These are phyloP conservation scores for Jackrogersella minutella DNA, from an alignment of 495 filamentous ascomycete genomes.

Conservation along the genomic window DNA sequence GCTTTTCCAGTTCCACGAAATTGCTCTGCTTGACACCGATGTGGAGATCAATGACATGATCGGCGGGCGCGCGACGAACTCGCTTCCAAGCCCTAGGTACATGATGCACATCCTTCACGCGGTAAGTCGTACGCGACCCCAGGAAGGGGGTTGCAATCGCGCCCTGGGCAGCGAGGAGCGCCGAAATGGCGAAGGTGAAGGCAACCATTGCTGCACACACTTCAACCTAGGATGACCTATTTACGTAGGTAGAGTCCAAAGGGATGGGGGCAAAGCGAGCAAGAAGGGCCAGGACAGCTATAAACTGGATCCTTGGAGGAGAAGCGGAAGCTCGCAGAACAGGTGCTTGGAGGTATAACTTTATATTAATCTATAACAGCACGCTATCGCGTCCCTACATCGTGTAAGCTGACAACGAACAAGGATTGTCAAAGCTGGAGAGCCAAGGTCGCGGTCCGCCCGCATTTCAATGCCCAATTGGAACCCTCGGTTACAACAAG, in stretches of 20 bases:
- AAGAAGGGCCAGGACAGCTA: slow-evolving; percentile 8
- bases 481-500: slow-evolving; percentile 13
- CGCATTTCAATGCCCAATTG: slow-evolving; percentile 25
- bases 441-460: slow-evolving; percentile 7
- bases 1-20: slow-evolving; percentile 58
- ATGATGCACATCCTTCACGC: slow-evolving; percentile 61
- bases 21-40: slow-evolving; percentile 39
- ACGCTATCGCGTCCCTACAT: slow-evolving; percentile 30
- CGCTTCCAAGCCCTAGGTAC: slow-evolving; percentile 58
- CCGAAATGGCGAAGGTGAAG: slow-evolving; percentile 38
- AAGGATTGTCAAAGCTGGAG: slow-evolving; percentile 16
- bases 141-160: slow-evolving; percentile 45
- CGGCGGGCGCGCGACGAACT: slow-evolving; percentile 57
- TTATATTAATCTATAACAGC: slow-evolving; percentile 19
- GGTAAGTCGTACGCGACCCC: slow-evolving; percentile 51
- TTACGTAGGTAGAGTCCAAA: background rate
- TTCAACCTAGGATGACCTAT: slow-evolving; percentile 7
- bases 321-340: slow-evolving; percentile 8
- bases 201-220: slow-evolving; percentile 39
- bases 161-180: slow-evolving; percentile 40
- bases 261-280: slow-evolving; percentile 4
- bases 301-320: background rate
- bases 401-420: slow-evolving; percentile 25
- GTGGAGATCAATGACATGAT: slow-evolving; percentile 41
- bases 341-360: background rate